Conservation (phyloP, 768 basidiomycete species). For the Vararia minispora region DNA sequence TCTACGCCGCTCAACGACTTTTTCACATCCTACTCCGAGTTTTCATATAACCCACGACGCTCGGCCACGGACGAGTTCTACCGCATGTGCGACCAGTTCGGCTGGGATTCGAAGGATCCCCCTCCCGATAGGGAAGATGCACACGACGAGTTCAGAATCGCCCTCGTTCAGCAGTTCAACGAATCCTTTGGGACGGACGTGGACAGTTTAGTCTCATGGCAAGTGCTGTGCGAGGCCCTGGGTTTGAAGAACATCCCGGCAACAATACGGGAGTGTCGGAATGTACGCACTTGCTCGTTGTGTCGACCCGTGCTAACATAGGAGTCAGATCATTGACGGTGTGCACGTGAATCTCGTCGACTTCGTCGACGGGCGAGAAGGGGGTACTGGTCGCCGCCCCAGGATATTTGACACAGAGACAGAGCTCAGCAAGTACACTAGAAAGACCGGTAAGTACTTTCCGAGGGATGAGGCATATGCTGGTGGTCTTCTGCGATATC, state of each 20-base stretch:
- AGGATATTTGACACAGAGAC: conserved; percentile 14
- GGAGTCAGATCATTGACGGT: conserved; percentile 14
- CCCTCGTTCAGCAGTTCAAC: background rate
- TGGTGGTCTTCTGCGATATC: conserved; percentile 20
- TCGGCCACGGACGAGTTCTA: conserved; percentile 8
- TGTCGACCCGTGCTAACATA: background rate
- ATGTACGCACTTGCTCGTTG: conserved; percentile 1
- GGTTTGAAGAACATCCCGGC: too few relatives aligned
- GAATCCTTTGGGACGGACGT: background rate
- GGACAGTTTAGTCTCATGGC: background rate
- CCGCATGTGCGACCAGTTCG: background rate
- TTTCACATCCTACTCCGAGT: conserved; percentile 12
- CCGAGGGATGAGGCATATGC: conserved; percentile 18
- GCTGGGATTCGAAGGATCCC: conserved; percentile 3
- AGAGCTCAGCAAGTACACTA: conserved; percentile 18
- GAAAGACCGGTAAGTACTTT: conserved; percentile 14
- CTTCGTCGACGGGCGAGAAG: conserved; percentile 15
- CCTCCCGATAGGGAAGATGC: background rate
- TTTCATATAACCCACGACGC: conserved; percentile 1
- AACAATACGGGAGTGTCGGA: conserved; percentile 3
- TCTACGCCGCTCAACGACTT: conserved; percentile 7
- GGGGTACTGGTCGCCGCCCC: conserved; percentile 12
- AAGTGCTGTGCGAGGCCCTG: background rate
- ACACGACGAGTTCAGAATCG: background rate
- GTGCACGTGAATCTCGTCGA: conserved; percentile 23